Conservation (phyloP, 2,329 filamentous ascomycete genomes). For the Bipolaris victoriae region DNA sequence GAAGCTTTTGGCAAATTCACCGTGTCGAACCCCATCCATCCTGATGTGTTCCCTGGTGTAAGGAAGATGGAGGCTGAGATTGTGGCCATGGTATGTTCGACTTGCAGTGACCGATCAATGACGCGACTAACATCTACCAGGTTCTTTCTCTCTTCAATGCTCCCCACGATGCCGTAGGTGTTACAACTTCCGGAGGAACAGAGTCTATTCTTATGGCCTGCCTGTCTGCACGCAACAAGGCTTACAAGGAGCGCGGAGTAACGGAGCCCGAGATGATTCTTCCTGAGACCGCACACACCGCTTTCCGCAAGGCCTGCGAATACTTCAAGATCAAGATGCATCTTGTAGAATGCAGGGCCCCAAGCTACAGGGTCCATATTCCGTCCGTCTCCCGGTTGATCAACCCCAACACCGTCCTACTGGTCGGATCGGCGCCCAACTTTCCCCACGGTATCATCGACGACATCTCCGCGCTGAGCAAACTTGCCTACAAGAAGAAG, state of each 20-base stretch:
- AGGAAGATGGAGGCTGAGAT: slow-evolving; percentile 99
- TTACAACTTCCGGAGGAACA: slow-evolving; percentile 90
- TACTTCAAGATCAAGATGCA: slow-evolving; percentile 98
- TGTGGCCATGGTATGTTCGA: slow-evolving; percentile 81
- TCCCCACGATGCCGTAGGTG: slow-evolving; percentile 82
- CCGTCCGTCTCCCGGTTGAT: slow-evolving; percentile 80
- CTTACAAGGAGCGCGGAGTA: slow-evolving; percentile 80
- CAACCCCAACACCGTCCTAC: slow-evolving; percentile 90
- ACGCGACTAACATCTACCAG: slow-evolving; percentile 38
- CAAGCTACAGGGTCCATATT: slow-evolving; percentile 82
- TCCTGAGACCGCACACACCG: slow-evolving; percentile 91
- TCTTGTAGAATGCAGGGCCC: slow-evolving; percentile 83
- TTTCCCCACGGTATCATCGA: slow-evolving; percentile 99
- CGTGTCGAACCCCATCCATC: slow-evolving; percentile 95
- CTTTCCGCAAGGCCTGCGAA: slow-evolving; percentile 91
- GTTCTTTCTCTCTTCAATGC: slow-evolving; percentile 84
- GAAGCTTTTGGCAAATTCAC: slow-evolving; percentile 95
- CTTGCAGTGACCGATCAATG: background rate
- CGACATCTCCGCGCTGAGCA: slow-evolving; percentile 84
- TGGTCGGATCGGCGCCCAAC: slow-evolving; percentile 95
- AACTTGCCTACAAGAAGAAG: slow-evolving; percentile 77
- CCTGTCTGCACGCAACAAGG: slow-evolving; percentile 87
- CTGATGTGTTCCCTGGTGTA: slow-evolving; percentile 96
- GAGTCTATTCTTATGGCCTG: slow-evolving; percentile 98
- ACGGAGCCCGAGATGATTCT: slow-evolving; percentile 98